A percentile compares a stretch with the other conserved stretches of the same genome.
phyloP scores from a whole-genome alignment of 768 basidiomycete species.

The Mycena galopus region DNA sequence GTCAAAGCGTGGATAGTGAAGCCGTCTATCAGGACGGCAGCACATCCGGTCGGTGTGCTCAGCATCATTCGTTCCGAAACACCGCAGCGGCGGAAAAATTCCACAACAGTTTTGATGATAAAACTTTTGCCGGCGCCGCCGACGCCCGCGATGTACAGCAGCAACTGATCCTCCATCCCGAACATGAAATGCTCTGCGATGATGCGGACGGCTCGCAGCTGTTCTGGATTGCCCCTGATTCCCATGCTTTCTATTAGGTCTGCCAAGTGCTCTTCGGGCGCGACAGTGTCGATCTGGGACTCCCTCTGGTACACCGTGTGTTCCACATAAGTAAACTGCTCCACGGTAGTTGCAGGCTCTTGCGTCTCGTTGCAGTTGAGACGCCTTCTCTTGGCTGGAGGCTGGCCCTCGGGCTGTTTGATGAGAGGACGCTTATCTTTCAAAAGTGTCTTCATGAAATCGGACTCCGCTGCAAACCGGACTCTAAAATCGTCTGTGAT shows the following conservation, averaged over 20 bases:
- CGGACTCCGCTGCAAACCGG: too few relatives aligned
- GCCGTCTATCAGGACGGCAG: conserved; percentile 4
- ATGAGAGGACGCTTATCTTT: too few relatives aligned
- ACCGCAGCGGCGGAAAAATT: conserved; percentile 6
- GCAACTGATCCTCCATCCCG: neutral
- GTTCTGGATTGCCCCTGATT: neutral
- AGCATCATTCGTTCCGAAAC: neutral
- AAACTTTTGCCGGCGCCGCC: conserved; percentile 5
- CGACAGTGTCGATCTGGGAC: neutral
- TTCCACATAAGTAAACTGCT: too few relatives aligned
- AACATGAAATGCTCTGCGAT: conserved; percentile 15
- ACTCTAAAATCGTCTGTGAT: too few relatives aligned
- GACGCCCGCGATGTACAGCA: conserved; percentile 4
- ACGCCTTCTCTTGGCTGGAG: too few relatives aligned
- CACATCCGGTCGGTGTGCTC: conserved; percentile 9
- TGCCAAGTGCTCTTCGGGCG: too few relatives aligned
- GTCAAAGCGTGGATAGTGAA: conserved; percentile 15
- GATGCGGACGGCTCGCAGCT: neutral
- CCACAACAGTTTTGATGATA: neutral
- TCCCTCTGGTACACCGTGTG: neutral
- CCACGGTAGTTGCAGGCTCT: too few relatives aligned
- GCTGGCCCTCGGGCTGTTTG: too few relatives aligned
- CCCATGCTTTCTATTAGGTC: neutral
- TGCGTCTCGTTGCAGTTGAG: too few relatives aligned
- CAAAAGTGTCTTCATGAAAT: too few relatives aligned